Base-by-base conservation (phyloP, 768 basidiomycete genomes). In the Pulveroboletus sp. region DNA sequence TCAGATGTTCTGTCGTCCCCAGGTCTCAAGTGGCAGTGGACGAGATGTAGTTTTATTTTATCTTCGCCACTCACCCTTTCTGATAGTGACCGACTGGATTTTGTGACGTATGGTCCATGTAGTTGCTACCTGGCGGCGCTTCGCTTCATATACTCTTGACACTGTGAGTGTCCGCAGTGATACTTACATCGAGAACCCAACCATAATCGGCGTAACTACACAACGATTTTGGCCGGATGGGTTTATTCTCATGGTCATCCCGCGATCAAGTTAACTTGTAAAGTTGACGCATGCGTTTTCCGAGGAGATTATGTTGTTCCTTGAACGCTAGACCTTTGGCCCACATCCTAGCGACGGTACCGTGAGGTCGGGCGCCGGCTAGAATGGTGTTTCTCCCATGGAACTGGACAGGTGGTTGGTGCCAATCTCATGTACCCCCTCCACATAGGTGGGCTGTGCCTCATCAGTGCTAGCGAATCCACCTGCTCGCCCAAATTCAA, bases 41-140 rank as follows among this genome's bases (percentile, higher is more conserved):
- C 14, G 6, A 33, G 32, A 42, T 28, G 6, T 9, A 5, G 35
- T 1, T 31, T 28, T 33, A 2, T 14, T 24, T 26, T 41, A n/a
- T 26, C 30, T 11, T 21, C 3, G 18, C 8, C 18, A 14, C 8
- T 5, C 33, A 3, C 26, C 21, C 2, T 2, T 27, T 40, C 41
- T 17, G 7, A 26, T 30, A 14, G 33, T 7, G 5, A 26, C 28
- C 3, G 5, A 17, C 6, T 43, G 27, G 26, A 14, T 6, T 15
- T 15, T 49, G 12, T 6, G 9, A 39, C 37, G 39, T 54, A 50
- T 43, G 52, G 27, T 49, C 40, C 6, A 31, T 51, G 43, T 49
- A 42, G 45, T 38, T 40, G 32, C 39, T 46, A 40, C 15, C 21
- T 17, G 26, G 17, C 12, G 8, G 21, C 52, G 49, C 32, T 39